Evolutionary conservation across 257 asterid species (phyloP).

Genomic region (Verbascum thapsus): DNA sequence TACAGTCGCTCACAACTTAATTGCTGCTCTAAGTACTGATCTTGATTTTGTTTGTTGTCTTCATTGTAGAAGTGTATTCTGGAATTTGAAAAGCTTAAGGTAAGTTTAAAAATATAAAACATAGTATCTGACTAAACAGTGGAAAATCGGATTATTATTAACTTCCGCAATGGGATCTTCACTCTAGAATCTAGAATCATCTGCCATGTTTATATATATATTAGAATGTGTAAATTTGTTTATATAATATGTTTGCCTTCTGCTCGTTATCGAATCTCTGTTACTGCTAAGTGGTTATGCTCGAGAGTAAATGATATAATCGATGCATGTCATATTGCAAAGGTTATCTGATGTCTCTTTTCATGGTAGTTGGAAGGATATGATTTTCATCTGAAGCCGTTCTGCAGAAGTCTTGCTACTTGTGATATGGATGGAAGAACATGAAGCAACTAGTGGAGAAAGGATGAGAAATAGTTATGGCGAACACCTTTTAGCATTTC

Average conservation of each 20-base stretch:
- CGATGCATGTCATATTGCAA: slow-evolving; percentile 6
- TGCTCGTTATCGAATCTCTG: not conserved
- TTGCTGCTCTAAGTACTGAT: no score
- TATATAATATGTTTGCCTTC: no score
- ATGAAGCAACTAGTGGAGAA: slow-evolving; percentile 36
- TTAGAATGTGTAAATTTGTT: not conserved
- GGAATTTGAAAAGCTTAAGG: not conserved
- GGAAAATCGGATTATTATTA: not conserved
- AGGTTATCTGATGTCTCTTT: slow-evolving; percentile 32
- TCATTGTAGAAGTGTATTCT: not conserved
- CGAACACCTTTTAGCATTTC: slow-evolving; percentile 39
- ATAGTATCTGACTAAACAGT: not conserved
- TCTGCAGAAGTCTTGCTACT: slow-evolving; percentile 41
- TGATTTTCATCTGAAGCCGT: slow-evolving; percentile 36
- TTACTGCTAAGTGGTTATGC: not conserved
- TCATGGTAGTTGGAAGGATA: slow-evolving; percentile 47
- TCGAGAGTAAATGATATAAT: not conserved
- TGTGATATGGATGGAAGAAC: slow-evolving; percentile 24
- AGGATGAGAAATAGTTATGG: slow-evolving; percentile 39
- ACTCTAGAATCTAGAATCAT: not conserved
- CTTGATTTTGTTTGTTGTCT: no score
- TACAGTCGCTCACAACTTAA: no score
- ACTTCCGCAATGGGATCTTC: slow-evolving; percentile 1
- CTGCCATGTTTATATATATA: not conserved
- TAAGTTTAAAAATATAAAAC: not conserved